Conservation (phyloP, 805 yeast genomes). For the Candida sphagnicola region DNA sequence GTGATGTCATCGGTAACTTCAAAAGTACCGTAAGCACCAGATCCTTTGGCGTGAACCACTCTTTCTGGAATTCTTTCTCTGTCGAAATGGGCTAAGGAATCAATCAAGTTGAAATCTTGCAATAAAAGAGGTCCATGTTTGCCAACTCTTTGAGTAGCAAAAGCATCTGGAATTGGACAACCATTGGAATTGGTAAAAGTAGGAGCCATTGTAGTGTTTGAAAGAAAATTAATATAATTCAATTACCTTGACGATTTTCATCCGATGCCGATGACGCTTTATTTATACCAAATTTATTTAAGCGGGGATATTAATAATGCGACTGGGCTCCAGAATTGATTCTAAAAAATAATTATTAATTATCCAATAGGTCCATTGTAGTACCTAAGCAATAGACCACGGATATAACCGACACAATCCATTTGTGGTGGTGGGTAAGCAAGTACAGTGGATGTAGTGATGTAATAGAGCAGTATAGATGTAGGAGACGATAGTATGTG, state of each 20-base stretch:
- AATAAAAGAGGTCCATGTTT: constrained; percentile 73
- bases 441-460: too few species aligned
- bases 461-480: too few species aligned
- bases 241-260: background rate
- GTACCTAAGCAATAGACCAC: background rate
- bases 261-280: background rate
- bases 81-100: constrained; percentile 81
- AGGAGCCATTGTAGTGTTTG: constrained; percentile 49
- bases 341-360: too few species aligned
- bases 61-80: constrained; percentile 90
- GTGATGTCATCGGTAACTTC: constrained; percentile 84
- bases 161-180: constrained; percentile 70
- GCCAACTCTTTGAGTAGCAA: constrained; percentile 73
- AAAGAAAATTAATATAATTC: too few species aligned
- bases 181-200: constrained; percentile 71
- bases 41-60: constrained; percentile 91
- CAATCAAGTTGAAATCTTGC: constrained; percentile 79
- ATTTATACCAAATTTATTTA: background rate
- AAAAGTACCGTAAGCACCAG: constrained; percentile 85
- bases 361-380: background rate
- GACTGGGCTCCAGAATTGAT: background rate
- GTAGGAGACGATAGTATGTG: too few species aligned
- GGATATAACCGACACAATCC: background rate
- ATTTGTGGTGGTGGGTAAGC: too few species aligned
- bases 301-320: background rate